Conservation (phyloP, 768 basidiomycete genomes). For the Termitomyces sp. region DNA sequence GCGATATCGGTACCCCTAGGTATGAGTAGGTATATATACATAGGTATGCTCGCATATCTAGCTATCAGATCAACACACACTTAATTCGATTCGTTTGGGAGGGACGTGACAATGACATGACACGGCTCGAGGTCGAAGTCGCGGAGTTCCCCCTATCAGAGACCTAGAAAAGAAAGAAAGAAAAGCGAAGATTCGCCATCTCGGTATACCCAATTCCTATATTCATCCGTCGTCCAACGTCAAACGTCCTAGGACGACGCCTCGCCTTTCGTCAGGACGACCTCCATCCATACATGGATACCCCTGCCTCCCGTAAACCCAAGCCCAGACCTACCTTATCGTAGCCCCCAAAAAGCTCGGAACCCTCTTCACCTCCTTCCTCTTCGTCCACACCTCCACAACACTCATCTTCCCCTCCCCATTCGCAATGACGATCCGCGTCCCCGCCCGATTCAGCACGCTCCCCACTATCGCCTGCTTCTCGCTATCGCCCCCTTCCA, state of each 20-base stretch:
- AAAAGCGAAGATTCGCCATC: background rate
- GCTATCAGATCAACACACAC: background rate
- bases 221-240: background rate
- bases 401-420: conserved; percentile 3
- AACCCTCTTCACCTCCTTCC: conserved; percentile 28
- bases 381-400: conserved; percentile 43
- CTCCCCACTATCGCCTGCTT: conserved; percentile 51
- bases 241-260: too few relatives aligned
- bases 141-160: background rate
- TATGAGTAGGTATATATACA: background rate
- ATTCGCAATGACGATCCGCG: conserved; percentile 43
- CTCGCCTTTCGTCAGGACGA: background rate
- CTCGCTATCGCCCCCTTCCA: conserved; percentile 37
- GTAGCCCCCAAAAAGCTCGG: conserved; percentile 24
- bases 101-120: background rate
- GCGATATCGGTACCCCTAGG: background rate
- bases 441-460: conserved; percentile 48
- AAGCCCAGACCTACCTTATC: conserved; percentile 1
- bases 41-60: background rate
- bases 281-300: background rate
- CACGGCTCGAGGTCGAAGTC: background rate
- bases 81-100: background rate
- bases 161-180: background rate
- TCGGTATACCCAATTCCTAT: background rate
- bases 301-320: background rate